phyloP scores from a whole-genome alignment of 805 yeast species.

The Candida hungchunana region DNA sequence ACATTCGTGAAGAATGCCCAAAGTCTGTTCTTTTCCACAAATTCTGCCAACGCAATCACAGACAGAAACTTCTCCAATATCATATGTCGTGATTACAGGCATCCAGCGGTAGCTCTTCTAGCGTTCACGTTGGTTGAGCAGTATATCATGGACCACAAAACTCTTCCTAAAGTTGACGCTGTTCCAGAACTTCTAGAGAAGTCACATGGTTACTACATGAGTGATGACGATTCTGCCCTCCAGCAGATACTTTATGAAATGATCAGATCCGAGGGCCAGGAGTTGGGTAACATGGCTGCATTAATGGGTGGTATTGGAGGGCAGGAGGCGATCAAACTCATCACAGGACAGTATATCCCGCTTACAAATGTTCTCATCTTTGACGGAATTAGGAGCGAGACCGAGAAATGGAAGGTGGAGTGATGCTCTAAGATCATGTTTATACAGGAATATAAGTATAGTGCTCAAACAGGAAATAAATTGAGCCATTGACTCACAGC shows the following conservation, averaged over 20 bases:
- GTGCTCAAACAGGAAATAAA: too few species aligned
- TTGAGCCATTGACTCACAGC: too few species aligned
- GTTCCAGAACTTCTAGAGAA: slow-evolving; percentile 1
- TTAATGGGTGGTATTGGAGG: slow-evolving; percentile 81
- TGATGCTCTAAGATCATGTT: slow-evolving; percentile 1
- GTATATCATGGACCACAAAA: slow-evolving; percentile 1
- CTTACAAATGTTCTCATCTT: slow-evolving; percentile 64
- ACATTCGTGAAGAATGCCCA: slow-evolving; percentile 62
- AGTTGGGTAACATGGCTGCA: slow-evolving; percentile 57
- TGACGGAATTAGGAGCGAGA: slow-evolving; percentile 62
- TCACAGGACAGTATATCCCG: slow-evolving; percentile 80
- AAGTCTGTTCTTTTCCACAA: slow-evolving; percentile 29
- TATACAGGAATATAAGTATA: too few species aligned
- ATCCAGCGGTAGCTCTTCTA: slow-evolving; percentile 16
- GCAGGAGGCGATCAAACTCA: slow-evolving; percentile 74
- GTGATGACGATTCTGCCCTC: slow-evolving; percentile 25
- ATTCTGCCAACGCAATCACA: slow-evolving; percentile 3
- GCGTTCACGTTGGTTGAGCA: slow-evolving; percentile 11
- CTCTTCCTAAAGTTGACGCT: slow-evolving; percentile 10
- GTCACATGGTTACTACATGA: slow-evolving; percentile 2
- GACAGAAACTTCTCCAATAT: slow-evolving; percentile 8
- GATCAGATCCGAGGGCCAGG: slow-evolving; percentile 36
- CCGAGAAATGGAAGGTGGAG: slow-evolving; percentile 26
- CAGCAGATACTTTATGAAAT: slow-evolving; percentile 39
- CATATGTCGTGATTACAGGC: slow-evolving; percentile 1